Percentiles rank a stretch among this genome's conserved stretches.
These are phyloP conservation scores for Penicillium sp. DNA, from an alignment of 2,329 filamentous ascomycete species.

Conservation along the genomic window DNA sequence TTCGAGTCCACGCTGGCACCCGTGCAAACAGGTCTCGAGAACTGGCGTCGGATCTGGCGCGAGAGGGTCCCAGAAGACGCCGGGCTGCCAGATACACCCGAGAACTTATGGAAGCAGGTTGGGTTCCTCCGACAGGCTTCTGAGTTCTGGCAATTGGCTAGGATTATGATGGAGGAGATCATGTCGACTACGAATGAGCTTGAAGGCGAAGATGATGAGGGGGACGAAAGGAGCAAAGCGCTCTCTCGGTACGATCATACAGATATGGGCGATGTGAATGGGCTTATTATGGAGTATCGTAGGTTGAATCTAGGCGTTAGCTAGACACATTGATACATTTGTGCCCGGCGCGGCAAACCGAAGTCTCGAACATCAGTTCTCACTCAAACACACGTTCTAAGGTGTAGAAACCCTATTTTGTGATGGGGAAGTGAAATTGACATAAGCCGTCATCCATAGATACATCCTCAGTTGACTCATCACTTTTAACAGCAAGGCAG, in stretches of 20 bases:
- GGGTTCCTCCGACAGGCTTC: slow-evolving; percentile 29
- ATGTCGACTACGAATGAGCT: not conserved
- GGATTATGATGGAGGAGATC: slow-evolving; percentile 23
- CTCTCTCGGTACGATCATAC: slow-evolving; percentile 24
- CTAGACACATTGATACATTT: not conserved
- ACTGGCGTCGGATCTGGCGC: slow-evolving; percentile 31
- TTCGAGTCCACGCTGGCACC: slow-evolving; percentile 26
- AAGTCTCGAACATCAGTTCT: too few relatives aligned
- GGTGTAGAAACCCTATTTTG: too few relatives aligned
- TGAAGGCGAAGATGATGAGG: not conserved
- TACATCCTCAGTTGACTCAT: too few relatives aligned
- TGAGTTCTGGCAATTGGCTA: slow-evolving; percentile 32
- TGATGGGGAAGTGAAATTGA: too few relatives aligned
- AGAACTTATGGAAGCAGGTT: slow-evolving; percentile 28
- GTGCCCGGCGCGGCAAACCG: too few relatives aligned
- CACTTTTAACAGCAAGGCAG: too few relatives aligned
- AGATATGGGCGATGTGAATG: slow-evolving; percentile 29
- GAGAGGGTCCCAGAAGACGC: slow-evolving; percentile 21
- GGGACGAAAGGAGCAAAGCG: not conserved
- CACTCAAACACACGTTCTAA: too few relatives aligned
- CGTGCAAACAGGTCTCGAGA: slow-evolving; percentile 26
- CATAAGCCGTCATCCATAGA: too few relatives aligned
- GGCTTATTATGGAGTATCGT: slow-evolving; percentile 28
- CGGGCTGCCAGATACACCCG: slow-evolving; percentile 16
- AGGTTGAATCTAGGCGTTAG: slow-evolving; percentile 20